Evolutionary conservation across 1,284 basidiomycete species (phyloP).

Genomic region (Rugosomyces carneus): DNA sequence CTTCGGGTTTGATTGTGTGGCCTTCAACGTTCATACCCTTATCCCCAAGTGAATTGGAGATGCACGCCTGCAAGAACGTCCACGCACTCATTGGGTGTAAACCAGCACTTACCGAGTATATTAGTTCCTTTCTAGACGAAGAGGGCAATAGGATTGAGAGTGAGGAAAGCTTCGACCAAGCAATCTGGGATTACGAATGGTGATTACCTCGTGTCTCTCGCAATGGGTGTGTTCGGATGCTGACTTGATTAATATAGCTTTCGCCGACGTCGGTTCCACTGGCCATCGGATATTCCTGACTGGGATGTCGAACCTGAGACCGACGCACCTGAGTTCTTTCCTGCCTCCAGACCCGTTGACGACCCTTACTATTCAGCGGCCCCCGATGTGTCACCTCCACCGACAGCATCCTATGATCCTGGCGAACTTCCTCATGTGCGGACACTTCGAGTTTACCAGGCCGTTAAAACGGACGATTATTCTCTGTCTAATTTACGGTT

Average conservation of each 20-base stretch:
- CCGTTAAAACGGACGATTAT: slow-evolving; percentile 29
- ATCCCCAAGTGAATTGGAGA: slow-evolving; percentile 53
- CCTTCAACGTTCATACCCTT: slow-evolving; percentile 54
- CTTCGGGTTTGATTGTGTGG: slow-evolving; percentile 48
- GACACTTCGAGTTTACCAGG: slow-evolving; percentile 51
- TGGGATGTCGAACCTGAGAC: slow-evolving; percentile 21
- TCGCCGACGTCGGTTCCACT: slow-evolving; percentile 55
- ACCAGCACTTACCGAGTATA: slow-evolving; percentile 46
- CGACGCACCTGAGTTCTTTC: slow-evolving; percentile 13
- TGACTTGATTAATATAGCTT: slow-evolving; percentile 34
- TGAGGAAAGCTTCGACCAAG: slow-evolving; percentile 43
- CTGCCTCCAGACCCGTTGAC: slow-evolving; percentile 9
- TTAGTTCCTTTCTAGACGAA: slow-evolving; percentile 35
- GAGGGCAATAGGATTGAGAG: slow-evolving; percentile 32
- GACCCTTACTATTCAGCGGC: slow-evolving; percentile 10
- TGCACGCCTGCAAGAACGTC: slow-evolving; percentile 61
- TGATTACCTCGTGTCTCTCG: slow-evolving; percentile 27
- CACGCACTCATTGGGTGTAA: slow-evolving; percentile 58
- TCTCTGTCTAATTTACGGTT: slow-evolving; percentile 13
- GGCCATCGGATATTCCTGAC: slow-evolving; percentile 37
- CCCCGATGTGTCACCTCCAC: slow-evolving; percentile 14
- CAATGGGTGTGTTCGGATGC: neutral
- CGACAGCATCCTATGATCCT: slow-evolving; percentile 17
- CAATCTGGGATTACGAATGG: slow-evolving; percentile 66
- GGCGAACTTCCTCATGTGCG: slow-evolving; percentile 47